phyloP scores from a whole-genome alignment of 441 rosid species.

The Pelargonium myrrhifolium region DNA sequence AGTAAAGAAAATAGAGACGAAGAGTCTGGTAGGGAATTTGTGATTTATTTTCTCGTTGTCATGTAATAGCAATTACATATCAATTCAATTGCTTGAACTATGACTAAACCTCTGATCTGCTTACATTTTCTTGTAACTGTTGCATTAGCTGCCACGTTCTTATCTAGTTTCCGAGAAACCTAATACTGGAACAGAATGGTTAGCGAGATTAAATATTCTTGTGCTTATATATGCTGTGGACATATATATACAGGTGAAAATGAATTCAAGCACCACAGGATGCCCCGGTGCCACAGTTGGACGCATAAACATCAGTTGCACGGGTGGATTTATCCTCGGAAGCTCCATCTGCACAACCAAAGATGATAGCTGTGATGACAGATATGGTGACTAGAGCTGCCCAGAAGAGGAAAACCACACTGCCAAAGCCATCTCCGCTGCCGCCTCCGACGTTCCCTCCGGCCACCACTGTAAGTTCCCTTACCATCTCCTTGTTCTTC shows the following conservation, averaged over 20 bases:
- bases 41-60: not conserved
- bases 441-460: not conserved
- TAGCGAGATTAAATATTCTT: not conserved
- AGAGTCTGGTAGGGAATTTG: not conserved
- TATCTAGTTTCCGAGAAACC: not conserved
- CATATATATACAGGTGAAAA: not conserved
- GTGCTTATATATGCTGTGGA: not conserved
- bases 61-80: not conserved
- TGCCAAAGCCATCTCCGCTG: constrained; percentile 3
- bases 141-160: not conserved
- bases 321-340: constrained; percentile 1
- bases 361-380: not conserved
- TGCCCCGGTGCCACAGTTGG: not conserved
- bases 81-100: not conserved
- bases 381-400: constrained; percentile 4
- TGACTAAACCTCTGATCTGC: too few relatives aligned
- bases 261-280: constrained; percentile 1
- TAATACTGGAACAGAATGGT: not conserved
- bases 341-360: constrained; percentile 7
- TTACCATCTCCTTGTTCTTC: constrained; percentile 1
- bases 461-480: not conserved
- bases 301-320: not conserved
- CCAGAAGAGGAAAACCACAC: constrained; percentile 3
- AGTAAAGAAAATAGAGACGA: not conserved
- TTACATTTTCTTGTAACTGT: too few relatives aligned